A percentile compares a stretch with the other conserved stretches of the same genome.
Evolutionary conservation across 2,329 filamentous ascomycete genomes (phyloP).

Genomic region (Calonectria fujianensis): DNA sequence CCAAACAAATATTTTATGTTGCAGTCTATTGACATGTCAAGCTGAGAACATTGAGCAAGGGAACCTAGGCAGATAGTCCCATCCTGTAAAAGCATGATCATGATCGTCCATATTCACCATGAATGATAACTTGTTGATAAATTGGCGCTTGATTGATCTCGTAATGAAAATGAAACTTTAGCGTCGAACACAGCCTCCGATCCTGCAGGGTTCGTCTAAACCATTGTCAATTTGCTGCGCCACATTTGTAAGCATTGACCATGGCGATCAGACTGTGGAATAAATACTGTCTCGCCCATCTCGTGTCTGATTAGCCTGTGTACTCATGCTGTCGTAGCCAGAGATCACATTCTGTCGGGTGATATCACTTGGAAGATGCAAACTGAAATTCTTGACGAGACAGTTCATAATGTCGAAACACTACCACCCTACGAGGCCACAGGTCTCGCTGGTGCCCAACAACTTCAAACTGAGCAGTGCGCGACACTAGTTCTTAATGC

Average conservation of each 20-base stretch:
- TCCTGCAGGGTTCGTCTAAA: neutral
- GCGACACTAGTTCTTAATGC: slow-evolving; percentile 50
- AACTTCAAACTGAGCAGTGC: slow-evolving; percentile 32
- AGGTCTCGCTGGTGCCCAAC: neutral
- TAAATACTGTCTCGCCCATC: neutral
- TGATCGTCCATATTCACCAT: too few relatives aligned
- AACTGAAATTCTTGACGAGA: neutral
- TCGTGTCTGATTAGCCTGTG: neutral
- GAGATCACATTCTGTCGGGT: too few relatives aligned
- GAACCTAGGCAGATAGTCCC: neutral
- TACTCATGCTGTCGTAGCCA: neutral
- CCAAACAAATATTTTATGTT: too few relatives aligned
- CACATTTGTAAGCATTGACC: neutral
- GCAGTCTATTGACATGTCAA: neutral
- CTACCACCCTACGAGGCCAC: neutral
- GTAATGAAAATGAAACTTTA: neutral
- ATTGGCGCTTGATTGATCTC: neutral
- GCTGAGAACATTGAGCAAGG: neutral
- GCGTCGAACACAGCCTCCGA: neutral
- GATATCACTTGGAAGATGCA: neutral
- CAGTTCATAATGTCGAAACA: neutral
- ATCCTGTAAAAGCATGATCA: too few relatives aligned
- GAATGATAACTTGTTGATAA: neutral
- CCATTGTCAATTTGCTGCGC: neutral
- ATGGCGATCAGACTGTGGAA: neutral